Base-by-base conservation (phyloP, 305 asterid species). In the Fraxinus ornus region DNA sequence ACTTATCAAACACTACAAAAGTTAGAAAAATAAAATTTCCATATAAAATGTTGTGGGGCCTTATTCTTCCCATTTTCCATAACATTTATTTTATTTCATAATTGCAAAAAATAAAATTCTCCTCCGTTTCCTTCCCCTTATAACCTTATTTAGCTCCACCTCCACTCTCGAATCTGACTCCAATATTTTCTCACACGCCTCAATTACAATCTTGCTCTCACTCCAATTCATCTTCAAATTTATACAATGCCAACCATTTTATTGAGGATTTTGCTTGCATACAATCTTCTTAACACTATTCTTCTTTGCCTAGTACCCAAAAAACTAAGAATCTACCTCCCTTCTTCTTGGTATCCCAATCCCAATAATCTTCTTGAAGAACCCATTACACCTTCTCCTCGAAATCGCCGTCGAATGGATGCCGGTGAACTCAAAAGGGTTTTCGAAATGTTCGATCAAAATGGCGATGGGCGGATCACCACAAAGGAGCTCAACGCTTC, bases 381-480 rank as follows among this genome's bases (percentile, higher is more conserved):
- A 73, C 49, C 77, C 15, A 32, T n/a, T 73, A 6, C 24, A 1
- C 28, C 77, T 73, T 9, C 77, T 71, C 28, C 76, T 13, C 26
- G 8, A 15, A 5, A 5, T 10, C 39, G 4, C 19, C 76, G 44
- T 33, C 44, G 77, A 73, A 44, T 76, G 79, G 79, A 76, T 39
- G 35, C 79, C 4, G 37, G 28, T 8, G 64, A 76, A 12, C 36
- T 47, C 26, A 35, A 73, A 36, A 73, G 64, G 30, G 37, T 76
- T 35, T 76, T 76, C 36, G 47, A 76, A 37, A 76, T 76, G 79
- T 76, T 76, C 21, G 79, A 76, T 41, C 64, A 35, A 8, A 76
- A 76, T 19, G 79, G 79, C 0, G 79, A 76, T 76, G 79, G 79
- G 3, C 57, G 64, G 64, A 76, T 76, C 79, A 76, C 79, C 35